Base-by-base conservation (phyloP, 805 yeast genomes). In the Ogataea nakhonphanomensis region DNA sequence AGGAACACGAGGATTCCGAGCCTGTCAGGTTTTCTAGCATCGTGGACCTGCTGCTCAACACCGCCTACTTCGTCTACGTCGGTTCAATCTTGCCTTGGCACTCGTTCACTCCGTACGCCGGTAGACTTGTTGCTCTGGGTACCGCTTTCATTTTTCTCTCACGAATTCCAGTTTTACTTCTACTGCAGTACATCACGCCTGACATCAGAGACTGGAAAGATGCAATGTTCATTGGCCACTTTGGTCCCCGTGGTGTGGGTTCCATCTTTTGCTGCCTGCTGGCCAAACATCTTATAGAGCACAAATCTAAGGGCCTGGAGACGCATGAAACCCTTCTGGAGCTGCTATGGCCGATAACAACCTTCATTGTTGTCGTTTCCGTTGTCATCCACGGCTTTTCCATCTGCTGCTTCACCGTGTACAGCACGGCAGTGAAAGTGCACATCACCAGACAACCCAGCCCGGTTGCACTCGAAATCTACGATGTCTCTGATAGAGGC, bases 191-290 rank as follows among this genome's bases (percentile, higher is more conserved):
- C 0, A 58, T 88, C 17, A 82, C 87, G 1, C 96, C 96, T 0
- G 96, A 89, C 58, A 76, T 89, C 28, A 81, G 87, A 53, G 76
- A 87, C 8, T 89, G 96, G 95, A 78, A 95, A 60, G 97, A 89
- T 61, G 96, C 96, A 0, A 59, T 89, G 3, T 90, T 90, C 61
- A 87, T 95, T 60, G 96, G 96, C 14, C 96, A 89, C 65, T 89
- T 90, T 62, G 97, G 97, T 12, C 96, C 97, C 2, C 86, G 90
- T 56, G 97, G 97, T 34, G 96, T 89, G 15, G 96, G 96, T 43
- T 95, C 95, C 1, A 71, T 89, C 7, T 88, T 85, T 62, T 91
- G 93, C 30, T 81, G 86, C 5, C 80, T 89, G 35, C 67, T 88
- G 46, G 87, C 95, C 0, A 75, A 91, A 46, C 76, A 79, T 8